Evolutionary conservation across 371 early-diverging fungal genomes (phyloP).

Genomic region (Mortierella sp.): DNA sequence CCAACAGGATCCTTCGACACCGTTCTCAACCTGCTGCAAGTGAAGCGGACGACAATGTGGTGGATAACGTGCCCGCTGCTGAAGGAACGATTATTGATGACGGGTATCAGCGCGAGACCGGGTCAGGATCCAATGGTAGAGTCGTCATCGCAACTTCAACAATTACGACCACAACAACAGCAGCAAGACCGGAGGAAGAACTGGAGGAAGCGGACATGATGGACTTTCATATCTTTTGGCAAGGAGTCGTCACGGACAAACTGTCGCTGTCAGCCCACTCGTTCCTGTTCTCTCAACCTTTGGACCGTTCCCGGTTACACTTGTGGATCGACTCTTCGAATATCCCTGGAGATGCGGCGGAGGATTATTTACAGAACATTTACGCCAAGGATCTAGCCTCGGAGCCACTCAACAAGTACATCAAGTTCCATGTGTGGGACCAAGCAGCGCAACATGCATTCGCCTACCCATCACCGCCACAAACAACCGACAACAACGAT

Average conservation of each 20-base stretch:
- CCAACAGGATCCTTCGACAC: conserved; percentile 8
- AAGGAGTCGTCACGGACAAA: conserved; percentile 46
- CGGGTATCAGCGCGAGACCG: not conserved
- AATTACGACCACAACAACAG: not conserved
- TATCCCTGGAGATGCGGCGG: conserved; percentile 29
- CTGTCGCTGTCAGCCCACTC: conserved; percentile 43
- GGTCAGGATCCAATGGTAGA: not conserved
- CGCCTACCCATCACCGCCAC: conserved; percentile 14
- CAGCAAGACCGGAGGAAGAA: not conserved
- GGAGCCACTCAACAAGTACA: conserved; percentile 20
- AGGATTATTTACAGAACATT: conserved; percentile 33
- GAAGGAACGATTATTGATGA: not conserved
- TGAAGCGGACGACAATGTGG: not conserved
- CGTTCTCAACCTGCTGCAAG: not conserved
- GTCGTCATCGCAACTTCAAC: not conserved
- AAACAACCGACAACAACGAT: not conserved
- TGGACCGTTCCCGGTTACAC: conserved; percentile 48
- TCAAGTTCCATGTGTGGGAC: conserved; percentile 38
- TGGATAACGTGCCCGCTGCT: not conserved
- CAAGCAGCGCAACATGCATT: conserved; percentile 21
- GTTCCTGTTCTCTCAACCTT: conserved; percentile 52
- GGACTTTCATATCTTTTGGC: conserved; percentile 58
- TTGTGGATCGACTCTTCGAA: conserved; percentile 56
- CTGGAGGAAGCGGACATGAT: conserved; percentile 16
- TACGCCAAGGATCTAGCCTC: conserved; percentile 26